Base-by-base conservation (phyloP, 2,329 filamentous ascomycete genomes). In the Ascosphaera apis region DNA sequence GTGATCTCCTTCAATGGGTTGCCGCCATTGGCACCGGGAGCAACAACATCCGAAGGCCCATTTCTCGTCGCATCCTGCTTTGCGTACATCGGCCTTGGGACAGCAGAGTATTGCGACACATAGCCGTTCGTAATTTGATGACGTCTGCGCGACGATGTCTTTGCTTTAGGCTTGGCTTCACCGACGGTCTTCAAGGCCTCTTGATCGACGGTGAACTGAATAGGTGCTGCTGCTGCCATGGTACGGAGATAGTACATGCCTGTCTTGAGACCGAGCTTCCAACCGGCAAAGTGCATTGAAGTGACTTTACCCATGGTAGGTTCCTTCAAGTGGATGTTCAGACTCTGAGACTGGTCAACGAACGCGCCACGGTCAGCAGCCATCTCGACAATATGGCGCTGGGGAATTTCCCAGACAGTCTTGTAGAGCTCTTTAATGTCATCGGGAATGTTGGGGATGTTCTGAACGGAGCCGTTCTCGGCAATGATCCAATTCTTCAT, bases 401-500 rank as follows among this genome's bases (percentile, higher is more conserved):
- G 88, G 15, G 82, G 91, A 50, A 98, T 93, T 56, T 98, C 88
- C 88, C 88, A 98, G 15, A 98, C 88, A 2, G 88, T 98, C 75
- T 98, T 98, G 72, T 98, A 98, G 4, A 98, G 69, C 28, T 76
- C 74, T 66, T 98, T 98, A 66, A 91, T 78, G 47, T 98, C 88
- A 21, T 78, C 72, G 11, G 88, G 86, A 43, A 98, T 93, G 61
- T 91, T 95, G 53, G 86, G 80, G 43, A 98, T 86, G 58, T 88
- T 86, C 59, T 95, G 88, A 38, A 98, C 78, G 15, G 86, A 95
- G 45, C 88, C 88, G 46, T 81, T 81, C 42, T 93, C 86, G 39
- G 88, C 78, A 51, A 98, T 98, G 67, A 98, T 98, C 49, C 88
- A 83, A 67, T 98, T 98, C 76, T 98, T 98, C 88, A 98, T 98